Percentiles rank a stretch among this genome's conserved stretches.
These are phyloP conservation scores for Zasmidium angulare DNA, from an alignment of 2,329 filamentous ascomycete species.

Conservation along the genomic window DNA sequence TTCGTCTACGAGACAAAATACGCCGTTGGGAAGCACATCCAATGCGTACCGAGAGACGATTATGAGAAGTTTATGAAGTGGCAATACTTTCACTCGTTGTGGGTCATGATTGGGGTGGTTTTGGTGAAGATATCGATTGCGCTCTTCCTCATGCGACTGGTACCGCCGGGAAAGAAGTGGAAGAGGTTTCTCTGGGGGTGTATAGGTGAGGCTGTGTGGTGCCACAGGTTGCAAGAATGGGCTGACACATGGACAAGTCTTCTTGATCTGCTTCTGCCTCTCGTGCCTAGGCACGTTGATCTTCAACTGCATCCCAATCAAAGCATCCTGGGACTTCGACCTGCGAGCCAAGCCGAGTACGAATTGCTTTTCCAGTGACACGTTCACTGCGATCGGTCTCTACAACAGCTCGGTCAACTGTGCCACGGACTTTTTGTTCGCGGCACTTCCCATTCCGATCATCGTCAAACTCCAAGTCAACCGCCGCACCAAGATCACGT, in stretches of 20 bases:
- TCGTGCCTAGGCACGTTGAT: conserved; percentile 48
- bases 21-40: conserved; percentile 49
- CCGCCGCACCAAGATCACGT: conserved; percentile 41
- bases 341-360: conserved; percentile 38
- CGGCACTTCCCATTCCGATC: conserved; percentile 44
- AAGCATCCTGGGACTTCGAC: conserved; percentile 45
- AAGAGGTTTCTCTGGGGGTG: conserved; percentile 43
- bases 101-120: conserved; percentile 47
- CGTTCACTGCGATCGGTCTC: conserved; percentile 48
- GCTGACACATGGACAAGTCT: conserved; percentile 32
- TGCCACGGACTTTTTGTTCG: conserved; percentile 43
- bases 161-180: conserved; percentile 40
- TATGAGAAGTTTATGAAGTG: conserved; percentile 41
- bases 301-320: conserved; percentile 49
- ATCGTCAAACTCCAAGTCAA: conserved; percentile 47
- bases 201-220: conserved; percentile 39
- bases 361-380: conserved; percentile 44
- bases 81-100: conserved; percentile 48
- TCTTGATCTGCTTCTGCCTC: conserved; percentile 45
- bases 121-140: conserved; percentile 51
- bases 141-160: conserved; percentile 47
- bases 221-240: not conserved
- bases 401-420: conserved; percentile 48
- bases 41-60: conserved; percentile 29
- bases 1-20: conserved; percentile 47